Base-by-base conservation (phyloP, 164 flowering plant species). In the Dillenia turbinata region DNA sequence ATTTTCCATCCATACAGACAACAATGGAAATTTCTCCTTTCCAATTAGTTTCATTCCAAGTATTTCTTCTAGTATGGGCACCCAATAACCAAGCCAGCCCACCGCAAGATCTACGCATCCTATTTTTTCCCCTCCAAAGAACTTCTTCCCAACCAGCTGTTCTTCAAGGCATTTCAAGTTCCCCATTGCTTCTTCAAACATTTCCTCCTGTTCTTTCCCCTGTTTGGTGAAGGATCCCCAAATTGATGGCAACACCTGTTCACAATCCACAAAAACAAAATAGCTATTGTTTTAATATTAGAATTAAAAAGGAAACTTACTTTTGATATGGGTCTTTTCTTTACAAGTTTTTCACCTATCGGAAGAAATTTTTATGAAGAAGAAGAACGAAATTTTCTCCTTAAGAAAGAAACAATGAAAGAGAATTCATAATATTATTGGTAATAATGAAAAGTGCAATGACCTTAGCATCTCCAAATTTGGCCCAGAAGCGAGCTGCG, bases 401-500 rank as follows among this genome's bases (percentile, higher is more conserved):
- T 19, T 19, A 19, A 19, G 22, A 19, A 19, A 19, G 22, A 19
- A 19, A 19, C 1, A 19, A 19, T n/a, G 22, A 19, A 19, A 19
- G 22, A 1, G 22, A 19, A 19, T 19, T 19, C 22, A 19, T 19
- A 19, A 19, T 19, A 19, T 19, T 19, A 19, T 19, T 19, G 22
- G 22, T 19, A 19, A 19, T 19, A 19, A 19, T 19, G 22, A 19
- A 19, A 19, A 19, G 1, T 19, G 22, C 22, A 19, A 19, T 22
- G 33, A 75, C 76, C 78, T 69, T 75, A 12, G 66, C 60, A 1
- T 76, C 78, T 0, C 33, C 64, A 61, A 69, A 73, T 12, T 54
- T 61, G 50, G 78, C 74, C 80, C 80, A 79, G 17, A 76, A 79
- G 2, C 76, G 68, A 0, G 66, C 62, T 14, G 52, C 24, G 40